These are phyloP conservation scores for Coemansia sp. DNA, from an alignment of 192 early-diverging fungal species.

Conservation along the genomic window DNA sequence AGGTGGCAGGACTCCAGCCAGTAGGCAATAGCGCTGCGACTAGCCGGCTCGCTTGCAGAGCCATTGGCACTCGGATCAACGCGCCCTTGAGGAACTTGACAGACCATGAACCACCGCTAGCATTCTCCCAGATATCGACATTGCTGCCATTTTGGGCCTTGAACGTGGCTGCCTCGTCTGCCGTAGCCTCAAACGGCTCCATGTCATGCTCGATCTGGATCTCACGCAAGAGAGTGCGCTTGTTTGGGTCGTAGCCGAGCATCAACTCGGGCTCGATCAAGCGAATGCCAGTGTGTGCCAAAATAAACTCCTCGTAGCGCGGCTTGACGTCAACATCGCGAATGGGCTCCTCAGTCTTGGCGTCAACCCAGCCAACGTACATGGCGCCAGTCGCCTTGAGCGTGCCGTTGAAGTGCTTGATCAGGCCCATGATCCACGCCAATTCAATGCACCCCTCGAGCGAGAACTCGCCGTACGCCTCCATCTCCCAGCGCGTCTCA, in stretches of 20 bases:
- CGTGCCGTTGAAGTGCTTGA: constrained; percentile 72
- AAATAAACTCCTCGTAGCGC: constrained; percentile 85
- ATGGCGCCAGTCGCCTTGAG: constrained; percentile 1
- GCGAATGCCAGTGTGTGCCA: constrained; percentile 63
- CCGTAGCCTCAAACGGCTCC: constrained; percentile 78
- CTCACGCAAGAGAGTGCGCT: constrained; percentile 82
- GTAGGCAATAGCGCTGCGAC: constrained; percentile 92
- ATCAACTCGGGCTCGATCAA: constrained; percentile 80
- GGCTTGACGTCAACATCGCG: constrained; percentile 82
- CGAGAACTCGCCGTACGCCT: constrained; percentile 64
- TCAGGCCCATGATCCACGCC: constrained; percentile 95
- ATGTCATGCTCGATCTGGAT: constrained; percentile 81
- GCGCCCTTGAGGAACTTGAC: constrained; percentile 86
- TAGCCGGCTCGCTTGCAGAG: constrained; percentile 72
- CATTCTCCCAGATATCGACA: constrained; percentile 56
- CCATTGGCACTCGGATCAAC: constrained; percentile 85
- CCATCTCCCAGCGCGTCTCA: constrained; percentile 95
- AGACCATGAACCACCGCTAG: constrained; percentile 64
- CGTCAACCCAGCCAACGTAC: constrained; percentile 82
- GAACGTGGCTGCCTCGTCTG: constrained; percentile 86
- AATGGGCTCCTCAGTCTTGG: constrained; percentile 76
- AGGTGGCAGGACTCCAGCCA: constrained; percentile 86
- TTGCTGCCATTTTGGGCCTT: constrained; percentile 76
- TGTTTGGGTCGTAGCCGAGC: constrained; percentile 78
- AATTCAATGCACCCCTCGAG: constrained; percentile 80